These are phyloP conservation scores for Exserohilum turcica DNA, from an alignment of 2,329 filamentous ascomycete genomes.

Conservation along the genomic window DNA sequence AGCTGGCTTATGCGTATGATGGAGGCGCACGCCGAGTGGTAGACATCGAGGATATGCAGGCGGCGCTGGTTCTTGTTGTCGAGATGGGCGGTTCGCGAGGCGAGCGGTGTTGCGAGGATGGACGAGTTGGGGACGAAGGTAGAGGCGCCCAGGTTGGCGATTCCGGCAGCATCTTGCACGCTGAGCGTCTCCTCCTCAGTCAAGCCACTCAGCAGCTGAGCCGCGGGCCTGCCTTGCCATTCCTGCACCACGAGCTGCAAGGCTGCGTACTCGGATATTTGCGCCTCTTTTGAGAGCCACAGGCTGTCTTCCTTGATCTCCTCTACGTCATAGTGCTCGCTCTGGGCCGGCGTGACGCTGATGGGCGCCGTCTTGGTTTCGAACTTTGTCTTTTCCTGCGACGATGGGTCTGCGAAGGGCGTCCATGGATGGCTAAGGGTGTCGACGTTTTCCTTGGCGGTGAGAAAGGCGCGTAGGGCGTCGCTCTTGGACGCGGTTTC, in stretches of 20 bases:
- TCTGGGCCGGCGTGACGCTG: constrained; percentile 72
- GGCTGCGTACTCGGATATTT: constrained; percentile 80
- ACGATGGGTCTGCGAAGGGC: constrained; percentile 67
- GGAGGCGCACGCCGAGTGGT: constrained; percentile 72
- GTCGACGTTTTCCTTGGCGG: constrained; percentile 68
- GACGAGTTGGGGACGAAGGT: constrained; percentile 52
- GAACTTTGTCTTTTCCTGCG: constrained; percentile 71
- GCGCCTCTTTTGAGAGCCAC: constrained; percentile 80
- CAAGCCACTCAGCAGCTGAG: constrained; percentile 71
- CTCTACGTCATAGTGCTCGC: constrained; percentile 72
- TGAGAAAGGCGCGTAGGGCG: constrained; percentile 69
- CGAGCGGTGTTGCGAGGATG: constrained; percentile 39
- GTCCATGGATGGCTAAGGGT: constrained; percentile 71
- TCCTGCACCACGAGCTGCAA: constrained; percentile 81
- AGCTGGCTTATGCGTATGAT: constrained; percentile 46
- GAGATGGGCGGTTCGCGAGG: constrained; percentile 52
- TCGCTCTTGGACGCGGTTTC: constrained; percentile 49
- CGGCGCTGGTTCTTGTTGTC: constrained; percentile 66
- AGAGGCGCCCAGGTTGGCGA: constrained; percentile 65
- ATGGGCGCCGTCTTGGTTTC: constrained; percentile 87
- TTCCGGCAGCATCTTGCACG: constrained; percentile 73
- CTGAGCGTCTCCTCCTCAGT: constrained; percentile 79
- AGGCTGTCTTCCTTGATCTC: constrained; percentile 81
- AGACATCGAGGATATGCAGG: constrained; percentile 70
- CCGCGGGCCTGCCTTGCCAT: constrained; percentile 78